Evolutionary conservation across 1,284 basidiomycete genomes (phyloP), one percentile per base, ranked within the genome.

Genomic region (Xerocomus amazonicus): DNA sequence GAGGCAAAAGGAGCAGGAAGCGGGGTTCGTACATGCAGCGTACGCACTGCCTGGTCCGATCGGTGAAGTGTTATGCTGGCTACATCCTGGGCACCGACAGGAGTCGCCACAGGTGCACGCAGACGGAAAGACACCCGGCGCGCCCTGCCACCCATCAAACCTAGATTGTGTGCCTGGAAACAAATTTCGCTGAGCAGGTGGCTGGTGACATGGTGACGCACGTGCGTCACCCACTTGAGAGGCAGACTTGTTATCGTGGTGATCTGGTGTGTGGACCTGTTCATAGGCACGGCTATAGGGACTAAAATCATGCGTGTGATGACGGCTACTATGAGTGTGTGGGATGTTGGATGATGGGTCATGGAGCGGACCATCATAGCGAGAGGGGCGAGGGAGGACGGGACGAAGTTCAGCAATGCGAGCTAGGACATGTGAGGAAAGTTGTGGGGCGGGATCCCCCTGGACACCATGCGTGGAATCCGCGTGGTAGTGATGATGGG

Each of bases 271-370:
- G 45, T 73, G 69, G 14, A 60, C 47, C 6, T 71, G 67, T 57
- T 79, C 82, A 58, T 82, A 81, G 16, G 81, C 80, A 27, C 81
- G 75, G 23, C 76, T 74, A 52, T 86, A 87, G 0, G 84, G 85
- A 46, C 80, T 82, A 60, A 72, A 83, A 46, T 70, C 75, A 58
- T 77, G 75, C 34, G 65, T 65, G 56, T 77, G 76, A 58, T 67
- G 75, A 47, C 63, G 74, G 51, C 48, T 62, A 44, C 56, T 58
- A 56, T 69, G 72, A 16, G 53, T 67, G 53, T 75, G 74, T 29
- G 68, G 63, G 12, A 66, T 47, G 46, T 58, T 68, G 14, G 68
- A 66, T 16, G 72, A 76, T 17, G 73, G 73, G 52, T 73, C 68
- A 52, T 77, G 76, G 13, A 71, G 47, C 56, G 69, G 47, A 60